Evolutionary conservation across 1,284 basidiomycete genomes (phyloP).

Genomic region (Takashimella tepidaria): DNA sequence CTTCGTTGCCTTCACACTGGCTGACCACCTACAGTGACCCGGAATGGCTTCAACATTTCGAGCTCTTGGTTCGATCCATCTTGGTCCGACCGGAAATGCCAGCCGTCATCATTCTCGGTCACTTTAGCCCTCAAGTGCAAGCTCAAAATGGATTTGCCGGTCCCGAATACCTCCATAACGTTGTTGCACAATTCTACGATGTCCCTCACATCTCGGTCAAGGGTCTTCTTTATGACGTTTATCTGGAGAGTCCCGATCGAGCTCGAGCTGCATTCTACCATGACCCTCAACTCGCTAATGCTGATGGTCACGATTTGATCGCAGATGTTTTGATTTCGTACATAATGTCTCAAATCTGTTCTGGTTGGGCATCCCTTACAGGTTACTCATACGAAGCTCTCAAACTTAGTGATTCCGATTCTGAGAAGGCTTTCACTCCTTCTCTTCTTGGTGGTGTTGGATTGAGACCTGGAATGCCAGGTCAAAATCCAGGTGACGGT

Average conservation of each 20-base stretch:
- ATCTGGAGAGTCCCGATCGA: slow-evolving; percentile 67
- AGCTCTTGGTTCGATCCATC: slow-evolving; percentile 82
- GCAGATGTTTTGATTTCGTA: slow-evolving; percentile 80
- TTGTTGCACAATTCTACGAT: slow-evolving; percentile 92
- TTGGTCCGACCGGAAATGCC: slow-evolving; percentile 81
- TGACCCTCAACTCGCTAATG: slow-evolving; percentile 76
- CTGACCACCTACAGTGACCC: slow-evolving; percentile 54
- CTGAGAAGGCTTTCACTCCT: background rate
- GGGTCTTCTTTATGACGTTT: slow-evolving; percentile 71
- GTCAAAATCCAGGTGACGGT: slow-evolving; percentile 27
- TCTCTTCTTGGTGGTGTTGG: slow-evolving; percentile 41
- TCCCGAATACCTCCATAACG: slow-evolving; percentile 77
- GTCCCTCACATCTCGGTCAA: slow-evolving; percentile 83
- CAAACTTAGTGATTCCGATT: slow-evolving; percentile 1
- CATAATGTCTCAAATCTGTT: slow-evolving; percentile 79
- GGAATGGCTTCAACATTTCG: slow-evolving; percentile 73
- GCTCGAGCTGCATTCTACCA: slow-evolving; percentile 64
- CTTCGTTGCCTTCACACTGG: background rate
- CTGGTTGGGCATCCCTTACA: slow-evolving; percentile 69
- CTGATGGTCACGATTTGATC: slow-evolving; percentile 73
- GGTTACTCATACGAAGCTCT: slow-evolving; percentile 56
- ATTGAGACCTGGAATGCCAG: slow-evolving; percentile 43
- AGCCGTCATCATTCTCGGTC: slow-evolving; percentile 82
- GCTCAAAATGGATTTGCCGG: slow-evolving; percentile 73
- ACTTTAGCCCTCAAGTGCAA: slow-evolving; percentile 81